These are phyloP conservation scores for Termitomyces sp. DNA, from an alignment of 768 basidiomycete genomes.

Conservation along the genomic window DNA sequence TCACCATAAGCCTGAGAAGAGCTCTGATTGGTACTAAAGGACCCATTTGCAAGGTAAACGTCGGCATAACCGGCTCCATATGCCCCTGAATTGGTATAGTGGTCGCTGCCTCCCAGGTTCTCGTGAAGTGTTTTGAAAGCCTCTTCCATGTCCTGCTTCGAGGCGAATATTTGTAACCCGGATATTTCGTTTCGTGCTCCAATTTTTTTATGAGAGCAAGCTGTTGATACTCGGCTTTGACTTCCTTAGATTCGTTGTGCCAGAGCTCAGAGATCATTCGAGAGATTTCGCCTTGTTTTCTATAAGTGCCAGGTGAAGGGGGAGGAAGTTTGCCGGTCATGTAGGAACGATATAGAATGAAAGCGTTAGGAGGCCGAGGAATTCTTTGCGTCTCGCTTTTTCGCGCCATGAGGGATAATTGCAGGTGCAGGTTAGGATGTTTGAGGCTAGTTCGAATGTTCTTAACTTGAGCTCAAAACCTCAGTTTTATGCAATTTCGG, in stretches of 20 bases:
- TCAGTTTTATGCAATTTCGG: background rate
- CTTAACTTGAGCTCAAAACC: background rate
- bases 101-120: background rate
- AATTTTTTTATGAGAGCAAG: background rate
- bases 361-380: background rate
- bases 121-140: background rate
- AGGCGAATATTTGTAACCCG: constrained; percentile 5
- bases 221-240: constrained; percentile 1
- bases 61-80: background rate
- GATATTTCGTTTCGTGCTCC: constrained; percentile 5
- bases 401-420: background rate
- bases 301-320: background rate
- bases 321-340: background rate
- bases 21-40: background rate
- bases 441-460: background rate
- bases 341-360: background rate
- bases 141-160: constrained; percentile 1
- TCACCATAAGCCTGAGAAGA: background rate
- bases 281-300: constrained; percentile 2
- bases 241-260: constrained; percentile 1
- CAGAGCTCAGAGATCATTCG: constrained; percentile 1
- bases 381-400: background rate
- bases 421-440: background rate
- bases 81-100: background rate
- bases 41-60: background rate